Evolutionary conservation across 352 stramenopile genomes (phyloP), one percentile per base, ranked within the genome.

Genomic region (Globisporangium paroecandrum): DNA sequence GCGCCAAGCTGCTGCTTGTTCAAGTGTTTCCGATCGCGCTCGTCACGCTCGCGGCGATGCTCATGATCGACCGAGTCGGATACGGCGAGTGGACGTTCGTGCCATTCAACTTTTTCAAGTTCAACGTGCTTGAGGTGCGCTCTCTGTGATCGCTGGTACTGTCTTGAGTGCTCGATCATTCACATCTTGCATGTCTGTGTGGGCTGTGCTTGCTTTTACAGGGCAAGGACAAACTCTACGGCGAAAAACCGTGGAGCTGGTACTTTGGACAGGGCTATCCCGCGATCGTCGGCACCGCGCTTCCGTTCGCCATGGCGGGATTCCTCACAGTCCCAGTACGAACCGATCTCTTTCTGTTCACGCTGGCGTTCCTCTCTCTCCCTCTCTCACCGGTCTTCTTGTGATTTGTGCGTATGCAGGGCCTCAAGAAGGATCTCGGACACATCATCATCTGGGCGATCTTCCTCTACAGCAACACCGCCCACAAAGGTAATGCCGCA

Each of bases 31-130:
- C 83, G 1, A 93, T 95, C 58, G 87, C 78, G 3, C 36, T 79
- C 9, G 61, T 77, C 6, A 85, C 87, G 9, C 65, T 87, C 49
- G 49, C 66, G 24, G 38, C 65, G 0, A 95, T 95, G 86, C 51
- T 95, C 12, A 68, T 82, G 58, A 90, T 97, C 36, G 89, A 97
- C 66, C 78, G 80, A 38, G 57, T 82, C 46, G 82, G 82, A 34
- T 97, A 97, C 62, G 85, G 88, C 27, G 79, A 81, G 47, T 94
- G 83, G 85, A 95, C 89, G 10, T 91, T 93, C 60, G 89, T 97
- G 38, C 87, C 87, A 8, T 76, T 81, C 41, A 97, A 97, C 69
- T 97, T 97, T 47, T 70, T 95, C 64, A 89, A 87, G 71, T 94
- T 95, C 69, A 97, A 97, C 67, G 66, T 95, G 0, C 66, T 97